These are phyloP conservation scores for Exophiala bonariae DNA, from an alignment of 2,329 filamentous ascomycete genomes.

Conservation along the genomic window DNA sequence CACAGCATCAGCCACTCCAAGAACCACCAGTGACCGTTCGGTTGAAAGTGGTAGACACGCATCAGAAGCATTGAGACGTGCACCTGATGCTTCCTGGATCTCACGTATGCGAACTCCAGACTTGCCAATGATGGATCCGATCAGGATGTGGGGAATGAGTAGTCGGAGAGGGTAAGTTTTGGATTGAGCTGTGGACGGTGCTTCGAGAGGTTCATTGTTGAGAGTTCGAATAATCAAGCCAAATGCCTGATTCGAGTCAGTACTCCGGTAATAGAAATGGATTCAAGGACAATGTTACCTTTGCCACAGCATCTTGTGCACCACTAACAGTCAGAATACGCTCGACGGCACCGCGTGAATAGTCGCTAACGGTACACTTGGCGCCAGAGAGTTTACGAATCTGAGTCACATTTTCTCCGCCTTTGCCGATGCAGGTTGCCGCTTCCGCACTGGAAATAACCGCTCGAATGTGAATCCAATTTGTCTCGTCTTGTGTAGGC, in stretches of 20 bases:
- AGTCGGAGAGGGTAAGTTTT: conserved; percentile 97
- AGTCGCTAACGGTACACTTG: conserved; percentile 98
- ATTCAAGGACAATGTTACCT: conserved; percentile 59
- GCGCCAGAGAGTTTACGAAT: conserved; percentile 93
- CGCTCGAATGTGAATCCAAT: conserved; percentile 95
- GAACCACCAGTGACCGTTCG: conserved; percentile 95
- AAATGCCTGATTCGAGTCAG: conserved; percentile 69
- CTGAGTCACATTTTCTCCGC: conserved; percentile 96
- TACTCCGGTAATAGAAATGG: conserved; percentile 18
- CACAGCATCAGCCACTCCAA: conserved; percentile 95
- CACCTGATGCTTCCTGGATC: conserved; percentile 96
- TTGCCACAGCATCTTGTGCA: conserved; percentile 92
- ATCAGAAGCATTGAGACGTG: conserved; percentile 93
- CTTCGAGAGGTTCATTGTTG: conserved; percentile 91
- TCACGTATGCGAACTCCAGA: conserved; percentile 93
- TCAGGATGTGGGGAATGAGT: conserved; percentile 93
- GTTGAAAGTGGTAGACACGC: conserved; percentile 91
- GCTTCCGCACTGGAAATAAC: conserved; percentile 97
- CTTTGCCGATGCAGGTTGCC: conserved; percentile 97
- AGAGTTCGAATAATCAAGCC: conserved; percentile 96
- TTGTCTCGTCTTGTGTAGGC: conserved; percentile 78
- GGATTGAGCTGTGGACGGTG: conserved; percentile 85
- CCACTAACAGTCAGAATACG: conserved; percentile 97
- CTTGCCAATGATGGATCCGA: conserved; percentile 98
- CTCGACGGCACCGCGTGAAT: conserved; percentile 94